Evolutionary conservation across 345 rosid species (phyloP).

Genomic region (Capsella bursapastoris): DNA sequence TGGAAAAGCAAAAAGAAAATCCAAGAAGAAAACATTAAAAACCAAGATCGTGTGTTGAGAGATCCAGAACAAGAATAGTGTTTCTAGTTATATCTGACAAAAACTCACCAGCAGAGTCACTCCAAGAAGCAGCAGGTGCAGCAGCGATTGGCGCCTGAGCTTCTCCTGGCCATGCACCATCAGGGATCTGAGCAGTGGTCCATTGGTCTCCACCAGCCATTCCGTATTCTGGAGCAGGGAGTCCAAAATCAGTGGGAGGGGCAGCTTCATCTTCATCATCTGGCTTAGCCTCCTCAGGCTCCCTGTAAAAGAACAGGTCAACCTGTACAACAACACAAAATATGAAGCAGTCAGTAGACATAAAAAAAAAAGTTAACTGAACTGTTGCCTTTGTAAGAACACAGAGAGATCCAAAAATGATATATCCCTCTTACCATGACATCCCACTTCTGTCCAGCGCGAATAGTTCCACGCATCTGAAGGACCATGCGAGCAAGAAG

Average conservation of each 20-base stretch:
- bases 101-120: slow-evolving; percentile 48
- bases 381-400: neutral
- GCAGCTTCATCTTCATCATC: slow-evolving; percentile 65
- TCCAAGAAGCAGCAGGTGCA: slow-evolving; percentile 53
- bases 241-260: slow-evolving; percentile 38
- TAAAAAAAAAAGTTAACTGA: neutral
- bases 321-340: slow-evolving; percentile 49
- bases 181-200: slow-evolving; percentile 55
- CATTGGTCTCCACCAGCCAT: slow-evolving; percentile 59
- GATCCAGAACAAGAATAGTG: neutral
- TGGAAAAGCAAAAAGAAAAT: slow-evolving; percentile 20
- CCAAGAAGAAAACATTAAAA: neutral
- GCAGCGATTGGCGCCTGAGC: slow-evolving; percentile 64
- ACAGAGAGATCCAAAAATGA: neutral
- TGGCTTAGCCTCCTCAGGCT: slow-evolving; percentile 70
- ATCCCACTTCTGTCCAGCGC: slow-evolving; percentile 79
- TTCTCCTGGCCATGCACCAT: slow-evolving; percentile 67
- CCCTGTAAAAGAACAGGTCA: slow-evolving; percentile 81
- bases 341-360: neutral
- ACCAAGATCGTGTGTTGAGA: neutral
- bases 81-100: neutral
- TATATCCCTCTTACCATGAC: slow-evolving; percentile 59
- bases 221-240: slow-evolving; percentile 55
- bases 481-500: slow-evolving; percentile 94
- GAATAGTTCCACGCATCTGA: slow-evolving; percentile 95